These are phyloP conservation scores for Tanacetum coccineum DNA, from an alignment of 129 eudicot genomes.

Conservation along the genomic window DNA sequence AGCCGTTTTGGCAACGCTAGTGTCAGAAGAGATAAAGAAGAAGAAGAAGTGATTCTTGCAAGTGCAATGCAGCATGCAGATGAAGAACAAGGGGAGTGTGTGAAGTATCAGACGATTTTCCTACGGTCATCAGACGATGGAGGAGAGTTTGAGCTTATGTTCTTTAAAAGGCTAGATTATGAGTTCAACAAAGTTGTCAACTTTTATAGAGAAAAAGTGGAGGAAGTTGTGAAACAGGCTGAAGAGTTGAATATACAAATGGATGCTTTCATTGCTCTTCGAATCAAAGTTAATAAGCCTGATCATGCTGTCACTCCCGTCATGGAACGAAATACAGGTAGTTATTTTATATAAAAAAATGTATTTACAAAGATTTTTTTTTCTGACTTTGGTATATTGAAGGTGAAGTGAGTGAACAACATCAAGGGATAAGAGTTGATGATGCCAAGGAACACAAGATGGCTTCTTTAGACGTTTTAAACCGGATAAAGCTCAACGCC, in stretches of 20 bases:
- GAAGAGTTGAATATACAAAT: slow-evolving; percentile 49
- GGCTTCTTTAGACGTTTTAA: slow-evolving; percentile 46
- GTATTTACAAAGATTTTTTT: background rate
- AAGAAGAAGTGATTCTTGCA: slow-evolving; percentile 31
- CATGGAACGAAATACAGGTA: slow-evolving; percentile 24
- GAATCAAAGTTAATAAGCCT: slow-evolving; percentile 28
- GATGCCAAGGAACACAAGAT: slow-evolving; percentile 5
- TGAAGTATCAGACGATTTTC: slow-evolving; percentile 43
- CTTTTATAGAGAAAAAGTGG: slow-evolving; percentile 46
- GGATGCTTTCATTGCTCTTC: slow-evolving; percentile 56
- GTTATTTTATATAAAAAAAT: no score
- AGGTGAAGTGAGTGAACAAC: slow-evolving; percentile 20
- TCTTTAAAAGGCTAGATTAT: slow-evolving; percentile 40
- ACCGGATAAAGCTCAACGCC: slow-evolving; percentile 51
- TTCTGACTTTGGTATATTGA: background rate
- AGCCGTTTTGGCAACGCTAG: background rate
- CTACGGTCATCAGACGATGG: slow-evolving; percentile 49
- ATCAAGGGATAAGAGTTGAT: slow-evolving; percentile 1
- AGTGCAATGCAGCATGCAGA: slow-evolving; percentile 28
- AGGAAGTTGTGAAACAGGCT: slow-evolving; percentile 47
- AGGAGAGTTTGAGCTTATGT: slow-evolving; percentile 49
- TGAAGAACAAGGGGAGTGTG: slow-evolving; percentile 26
- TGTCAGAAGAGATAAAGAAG: slow-evolving; percentile 8
- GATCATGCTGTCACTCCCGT: background rate
- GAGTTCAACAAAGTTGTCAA: slow-evolving; percentile 54